Conservation (phyloP, 257 asterid genomes). For the Lavandula angustifolia region DNA sequence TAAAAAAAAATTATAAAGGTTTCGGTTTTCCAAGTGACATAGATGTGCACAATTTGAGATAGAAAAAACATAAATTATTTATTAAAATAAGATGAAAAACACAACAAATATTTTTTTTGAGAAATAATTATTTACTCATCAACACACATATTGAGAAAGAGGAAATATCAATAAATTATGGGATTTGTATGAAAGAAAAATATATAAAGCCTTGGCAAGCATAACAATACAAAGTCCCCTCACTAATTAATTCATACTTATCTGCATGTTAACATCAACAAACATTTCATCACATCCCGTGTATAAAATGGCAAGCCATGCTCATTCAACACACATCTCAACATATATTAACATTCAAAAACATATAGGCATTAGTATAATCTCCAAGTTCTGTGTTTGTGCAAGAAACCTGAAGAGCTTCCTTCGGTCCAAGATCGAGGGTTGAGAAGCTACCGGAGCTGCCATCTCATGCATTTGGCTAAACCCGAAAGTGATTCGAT, state of each 20-base stretch:
- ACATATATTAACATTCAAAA: no score
- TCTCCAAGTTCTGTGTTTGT: not conserved
- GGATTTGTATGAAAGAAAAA: no score
- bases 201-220: conserved; percentile 15
- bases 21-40: no score
- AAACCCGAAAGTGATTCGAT: conserved; percentile 29
- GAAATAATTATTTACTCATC: no score
- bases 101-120: no score
- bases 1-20: no score
- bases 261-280: conserved; percentile 15
- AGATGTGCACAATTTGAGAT: no score
- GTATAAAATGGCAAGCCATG: not conserved
- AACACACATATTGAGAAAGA: no score
- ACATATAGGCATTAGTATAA: no score
- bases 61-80: no score
- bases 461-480: conserved; percentile 67
- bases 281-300: not conserved
- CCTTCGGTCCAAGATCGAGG: conserved; percentile 53
- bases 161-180: no score
- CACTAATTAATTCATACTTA: conserved; percentile 20
- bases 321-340: not conserved
- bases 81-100: no score
- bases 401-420: conserved; percentile 41
- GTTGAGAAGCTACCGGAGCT: conserved; percentile 52
- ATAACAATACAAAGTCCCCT: conserved; percentile 4